Evolutionary conservation across 805 yeast genomes (phyloP), one percentile per base, ranked within the genome.

Genomic region (Groenewaldozyma salmanticensis): DNA sequence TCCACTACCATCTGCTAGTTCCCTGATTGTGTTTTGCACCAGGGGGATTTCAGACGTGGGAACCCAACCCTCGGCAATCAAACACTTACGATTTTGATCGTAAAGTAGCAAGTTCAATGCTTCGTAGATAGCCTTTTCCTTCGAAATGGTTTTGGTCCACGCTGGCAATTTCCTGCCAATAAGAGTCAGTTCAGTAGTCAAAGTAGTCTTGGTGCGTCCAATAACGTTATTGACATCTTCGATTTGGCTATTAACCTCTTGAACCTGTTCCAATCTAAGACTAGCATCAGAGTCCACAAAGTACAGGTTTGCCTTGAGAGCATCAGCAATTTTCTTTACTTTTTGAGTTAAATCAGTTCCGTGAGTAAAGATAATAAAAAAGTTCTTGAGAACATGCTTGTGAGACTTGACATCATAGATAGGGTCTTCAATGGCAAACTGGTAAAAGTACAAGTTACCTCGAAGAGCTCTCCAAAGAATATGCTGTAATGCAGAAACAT

Each of bases 11-110:
- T 75, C 79, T 21, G 82, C 74, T 43, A 77, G 72, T 34, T 74
- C 76, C 51, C 79, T 74, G 47, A 92, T 65, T 1, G 88, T 73
- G 31, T 69, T 63, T 47, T 79, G 81, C 42, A 90, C 76, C n/a
- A 64, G 51, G 4, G 71, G 69, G 31, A 88, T 64, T 46, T 87
- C 95, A 47, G 75, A 77, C 17, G 79, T 71, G 31, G 99, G 97
- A 17, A 85, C 68, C 99, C 99, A 92, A 24, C 97, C 98, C 67
- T 94, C 97, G 17, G 94, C 95, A 37, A 90, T 75, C 46, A 92
- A 68, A 29, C 95, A 83, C 59, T 82, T 77, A 64, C 95, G 77
- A n/a, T 80, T 67, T 49, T 75, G 84, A 55, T 83, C 94, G 60
- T 79, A 81, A 55, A 83, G 85, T 60, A 86, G 77, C 53, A 74